Conservation (phyloP, 306 rosid species). For the Glycine latifolia region DNA sequence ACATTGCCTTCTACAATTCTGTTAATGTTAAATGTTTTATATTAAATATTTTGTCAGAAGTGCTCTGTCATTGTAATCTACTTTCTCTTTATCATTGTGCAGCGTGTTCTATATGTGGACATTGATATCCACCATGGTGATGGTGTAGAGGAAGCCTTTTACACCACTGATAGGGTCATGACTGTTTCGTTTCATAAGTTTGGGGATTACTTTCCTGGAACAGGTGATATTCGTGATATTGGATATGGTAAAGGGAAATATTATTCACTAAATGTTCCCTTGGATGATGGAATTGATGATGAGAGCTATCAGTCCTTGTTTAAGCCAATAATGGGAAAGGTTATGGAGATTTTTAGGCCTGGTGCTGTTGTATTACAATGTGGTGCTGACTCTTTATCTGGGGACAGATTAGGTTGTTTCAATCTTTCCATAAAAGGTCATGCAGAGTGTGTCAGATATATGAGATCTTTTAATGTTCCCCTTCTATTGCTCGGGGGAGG, state of each 20-base stretch:
- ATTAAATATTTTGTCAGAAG: conserved; percentile 22
- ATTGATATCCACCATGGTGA: conserved; percentile 34
- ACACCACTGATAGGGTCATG: conserved; percentile 64
- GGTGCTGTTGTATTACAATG: conserved; percentile 66
- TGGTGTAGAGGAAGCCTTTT: conserved; percentile 41
- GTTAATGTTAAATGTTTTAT: not conserved
- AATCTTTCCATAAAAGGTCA: conserved; percentile 61
- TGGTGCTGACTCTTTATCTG: conserved; percentile 64
- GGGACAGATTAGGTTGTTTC: conserved; percentile 64
- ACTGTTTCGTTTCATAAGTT: conserved; percentile 64
- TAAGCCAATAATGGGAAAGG: conserved; percentile 61
- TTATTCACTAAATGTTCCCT: conserved; percentile 60
- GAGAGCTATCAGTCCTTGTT: conserved; percentile 60
- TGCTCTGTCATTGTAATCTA: conserved; percentile 36
- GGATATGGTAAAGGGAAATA: conserved; percentile 59
- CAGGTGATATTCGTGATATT: conserved; percentile 58
- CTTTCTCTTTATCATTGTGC: conserved; percentile 40
- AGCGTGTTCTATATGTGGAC: conserved; percentile 55
- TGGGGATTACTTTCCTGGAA: conserved; percentile 66
- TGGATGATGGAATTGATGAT: conserved; percentile 63
- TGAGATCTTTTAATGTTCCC: conserved; percentile 62
- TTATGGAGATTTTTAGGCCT: conserved; percentile 60
- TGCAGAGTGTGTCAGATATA: conserved; percentile 55
- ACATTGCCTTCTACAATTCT: conserved; percentile 4
- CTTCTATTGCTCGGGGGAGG: conserved; percentile 62